Conservation (phyloP, 139 green algal genomes). For the Diplosphaera chodatii region DNA sequence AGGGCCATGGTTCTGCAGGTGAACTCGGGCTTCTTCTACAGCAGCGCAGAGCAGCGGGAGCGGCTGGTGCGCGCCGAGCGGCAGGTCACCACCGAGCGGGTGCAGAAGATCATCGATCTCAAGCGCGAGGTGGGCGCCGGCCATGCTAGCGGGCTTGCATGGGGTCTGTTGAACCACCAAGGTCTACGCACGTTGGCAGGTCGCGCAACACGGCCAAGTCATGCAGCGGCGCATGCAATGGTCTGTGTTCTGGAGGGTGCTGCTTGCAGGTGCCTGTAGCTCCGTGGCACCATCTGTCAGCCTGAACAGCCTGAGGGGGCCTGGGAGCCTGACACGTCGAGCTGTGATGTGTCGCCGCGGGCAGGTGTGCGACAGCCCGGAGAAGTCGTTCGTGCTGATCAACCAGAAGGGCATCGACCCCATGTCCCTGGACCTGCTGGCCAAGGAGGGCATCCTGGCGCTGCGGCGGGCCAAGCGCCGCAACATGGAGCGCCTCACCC, state of each 20-base stretch:
- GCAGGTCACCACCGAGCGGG: constrained; percentile 85
- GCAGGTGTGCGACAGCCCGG: constrained; percentile 71
- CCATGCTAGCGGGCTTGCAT: no score
- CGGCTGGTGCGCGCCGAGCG: constrained; percentile 93
- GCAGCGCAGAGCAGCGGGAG: constrained; percentile 90
- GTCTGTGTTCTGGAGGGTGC: no score
- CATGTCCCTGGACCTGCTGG: constrained; percentile 92
- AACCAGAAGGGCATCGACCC: constrained; percentile 99
- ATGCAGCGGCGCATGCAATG: no score
- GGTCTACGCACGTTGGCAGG: no score
- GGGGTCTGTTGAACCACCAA: no score
- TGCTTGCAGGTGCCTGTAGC: no score
- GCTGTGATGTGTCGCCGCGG: no score
- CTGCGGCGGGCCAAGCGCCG: constrained; percentile 89
- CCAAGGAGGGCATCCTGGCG: constrained; percentile 88
- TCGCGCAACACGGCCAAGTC: no score
- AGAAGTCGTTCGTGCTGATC: constrained; percentile 92
- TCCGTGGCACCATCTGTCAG: no score
- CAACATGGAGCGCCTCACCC: constrained; percentile 96
- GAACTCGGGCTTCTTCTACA: constrained; percentile 98
- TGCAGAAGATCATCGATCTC: constrained; percentile 89
- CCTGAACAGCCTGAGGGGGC: no score
- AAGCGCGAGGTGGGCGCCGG: constrained; percentile 94
- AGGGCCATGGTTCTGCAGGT: no score
- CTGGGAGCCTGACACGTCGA: no score